A percentile compares a stretch with the other conserved stretches of the same genome.
Conservation (phyloP, 257 asterid genomes). For the Petunia axillaris region DNA sequence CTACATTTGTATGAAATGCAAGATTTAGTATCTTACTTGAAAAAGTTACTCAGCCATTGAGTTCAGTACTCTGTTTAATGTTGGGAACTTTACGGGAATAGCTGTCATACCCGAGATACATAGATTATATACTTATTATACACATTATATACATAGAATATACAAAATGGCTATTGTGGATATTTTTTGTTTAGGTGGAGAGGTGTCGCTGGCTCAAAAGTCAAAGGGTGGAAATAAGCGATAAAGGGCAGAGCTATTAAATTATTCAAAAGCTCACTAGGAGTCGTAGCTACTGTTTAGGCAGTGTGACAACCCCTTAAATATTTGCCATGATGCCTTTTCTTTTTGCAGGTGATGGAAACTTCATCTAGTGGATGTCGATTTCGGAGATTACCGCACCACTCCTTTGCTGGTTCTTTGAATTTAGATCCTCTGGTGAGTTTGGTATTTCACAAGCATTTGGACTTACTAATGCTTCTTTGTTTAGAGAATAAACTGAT, state of each 20-base stretch:
- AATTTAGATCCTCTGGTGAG: constrained; percentile 92
- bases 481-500: not conserved
- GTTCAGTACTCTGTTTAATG: not conserved
- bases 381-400: constrained; percentile 77
- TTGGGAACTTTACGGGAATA: no score
- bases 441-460: constrained; percentile 24
- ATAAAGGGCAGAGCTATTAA: no score
- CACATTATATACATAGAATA: no score
- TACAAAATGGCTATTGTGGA: no score
- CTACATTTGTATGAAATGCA: not conserved
- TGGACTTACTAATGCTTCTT: not conserved
- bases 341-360: constrained; percentile 59
- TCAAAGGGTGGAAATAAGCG: no score
- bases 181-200: no score
- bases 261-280: no score
- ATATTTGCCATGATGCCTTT: not conserved
- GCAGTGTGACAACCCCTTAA: no score
- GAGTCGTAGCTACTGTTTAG: no score
- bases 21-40: not conserved
- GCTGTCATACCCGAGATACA: no score
- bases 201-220: no score
- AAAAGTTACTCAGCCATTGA: not conserved
- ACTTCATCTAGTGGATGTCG: constrained; percentile 62
- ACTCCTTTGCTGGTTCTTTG: constrained; percentile 60
- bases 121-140: no score